These are phyloP conservation scores for Oehlia diaphana DNA, from an alignment of 192 early-diverging fungal genomes.

Conservation along the genomic window DNA sequence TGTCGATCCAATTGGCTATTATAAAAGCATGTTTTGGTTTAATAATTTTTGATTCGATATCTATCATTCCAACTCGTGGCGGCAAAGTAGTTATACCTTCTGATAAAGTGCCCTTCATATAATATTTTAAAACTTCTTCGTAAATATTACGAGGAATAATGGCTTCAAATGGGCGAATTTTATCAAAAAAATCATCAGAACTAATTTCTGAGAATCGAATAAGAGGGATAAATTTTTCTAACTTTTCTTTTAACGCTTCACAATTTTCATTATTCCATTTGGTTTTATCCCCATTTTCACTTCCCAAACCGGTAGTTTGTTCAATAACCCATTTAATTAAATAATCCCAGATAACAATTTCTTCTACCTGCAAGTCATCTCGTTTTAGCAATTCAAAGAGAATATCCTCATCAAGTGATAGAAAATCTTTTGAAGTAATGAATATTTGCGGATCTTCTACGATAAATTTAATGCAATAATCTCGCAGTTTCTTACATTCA, in stretches of 20 bases:
- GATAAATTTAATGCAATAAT: background rate
- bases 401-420: too few relatives aligned
- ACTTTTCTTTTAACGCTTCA: background rate
- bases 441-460: too few relatives aligned
- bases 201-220: constrained; percentile 14
- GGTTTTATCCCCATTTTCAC: background rate
- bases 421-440: too few relatives aligned
- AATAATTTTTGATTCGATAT: background rate
- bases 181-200: background rate
- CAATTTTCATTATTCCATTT: constrained; percentile 9
- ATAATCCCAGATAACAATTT: constrained; percentile 16
- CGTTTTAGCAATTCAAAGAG: too few relatives aligned
- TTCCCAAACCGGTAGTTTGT: background rate
- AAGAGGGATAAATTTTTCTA: background rate
- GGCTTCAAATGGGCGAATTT: background rate
- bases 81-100: background rate
- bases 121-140: background rate
- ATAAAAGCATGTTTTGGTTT: background rate
- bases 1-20: constrained; percentile 8
- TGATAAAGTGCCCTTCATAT: background rate
- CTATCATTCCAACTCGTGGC: too few relatives aligned
- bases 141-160: background rate
- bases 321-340: too few relatives aligned
- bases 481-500: too few relatives aligned
- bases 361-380: background rate